A percentile compares a stretch with the other conserved stretches of the same genome.
These are phyloP conservation scores for Beauveria australis DNA, from an alignment of 2,329 filamentous ascomycete species.

Conservation along the genomic window DNA sequence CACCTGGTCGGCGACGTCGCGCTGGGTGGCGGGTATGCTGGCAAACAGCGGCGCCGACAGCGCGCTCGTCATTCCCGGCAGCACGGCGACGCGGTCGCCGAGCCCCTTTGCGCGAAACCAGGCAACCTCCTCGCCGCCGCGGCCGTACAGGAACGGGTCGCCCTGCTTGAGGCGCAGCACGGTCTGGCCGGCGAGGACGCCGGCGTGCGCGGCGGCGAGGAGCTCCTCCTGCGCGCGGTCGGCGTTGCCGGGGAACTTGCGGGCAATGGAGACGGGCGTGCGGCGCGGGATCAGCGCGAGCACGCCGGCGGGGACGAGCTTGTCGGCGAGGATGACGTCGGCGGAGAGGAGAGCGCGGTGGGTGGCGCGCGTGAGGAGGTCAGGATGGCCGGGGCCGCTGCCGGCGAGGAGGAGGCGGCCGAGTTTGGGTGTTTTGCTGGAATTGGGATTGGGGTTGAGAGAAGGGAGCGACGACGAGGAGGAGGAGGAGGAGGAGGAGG, in stretches of 20 bases:
- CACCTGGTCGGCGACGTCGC: constrained; percentile 84
- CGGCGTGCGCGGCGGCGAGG: constrained; percentile 66
- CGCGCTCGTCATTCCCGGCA: constrained; percentile 87
- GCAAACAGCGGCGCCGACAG: constrained; percentile 84
- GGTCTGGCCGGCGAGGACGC: constrained; percentile 56
- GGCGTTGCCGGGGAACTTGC: constrained; percentile 96
- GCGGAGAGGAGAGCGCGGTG: constrained; percentile 67
- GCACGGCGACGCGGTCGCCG: constrained; percentile 54
- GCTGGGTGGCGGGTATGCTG: constrained; percentile 77
- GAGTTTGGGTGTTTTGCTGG: constrained; percentile 20
- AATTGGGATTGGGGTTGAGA: background rate
- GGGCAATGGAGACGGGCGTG: constrained; percentile 82
- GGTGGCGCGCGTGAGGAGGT: constrained; percentile 77
- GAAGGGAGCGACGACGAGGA: constrained; percentile 18
- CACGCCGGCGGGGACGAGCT: constrained; percentile 76
- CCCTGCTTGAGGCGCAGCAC: constrained; percentile 92
- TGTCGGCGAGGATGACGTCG: constrained; percentile 76
- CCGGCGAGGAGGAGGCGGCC: constrained; percentile 83
- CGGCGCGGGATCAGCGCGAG: constrained; percentile 84
- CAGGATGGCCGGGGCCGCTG: constrained; percentile 85
- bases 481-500: too few species aligned
- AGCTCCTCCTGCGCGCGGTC: constrained; percentile 90
- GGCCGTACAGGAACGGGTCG: constrained; percentile 92
- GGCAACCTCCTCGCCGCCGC: constrained; percentile 84
- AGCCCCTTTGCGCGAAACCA: constrained; percentile 72